Evolutionary conservation across 208 protist species (phyloP), one percentile per base, ranked within the genome.

Genomic region (Trypanosomatidae sp.): DNA sequence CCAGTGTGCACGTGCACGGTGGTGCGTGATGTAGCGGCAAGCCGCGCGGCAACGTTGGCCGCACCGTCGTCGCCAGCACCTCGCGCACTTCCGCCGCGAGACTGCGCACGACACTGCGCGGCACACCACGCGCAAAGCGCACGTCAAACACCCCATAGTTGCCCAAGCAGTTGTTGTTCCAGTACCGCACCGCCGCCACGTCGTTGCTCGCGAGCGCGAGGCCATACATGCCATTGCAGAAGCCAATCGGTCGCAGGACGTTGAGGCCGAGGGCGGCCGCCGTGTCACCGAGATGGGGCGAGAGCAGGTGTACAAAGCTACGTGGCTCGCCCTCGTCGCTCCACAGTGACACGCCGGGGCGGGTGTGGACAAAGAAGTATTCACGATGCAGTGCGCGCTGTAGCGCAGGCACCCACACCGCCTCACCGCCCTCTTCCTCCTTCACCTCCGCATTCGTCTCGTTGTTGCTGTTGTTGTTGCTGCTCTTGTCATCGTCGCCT

Each of bases 151-250:
- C 67, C 24, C 83, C 83, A 52, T 71, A 87, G 62, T 92, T 92
- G 27, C 83, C 83, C 7, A 92, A 48, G 20, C 57, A 79, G 33
- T 92, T 75, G 48, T 92, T 92, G 62, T 92, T 92, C 79, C 83
- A 92, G 61, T 88, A 85, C 10, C 76, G 71, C 16, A 92, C 55
- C 53, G 84, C 82, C 13, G 79, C 69, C 1, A 92, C 83, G 39
- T 92, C 83, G 54, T 88, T 88, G 24, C 64, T 73, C n/a, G 66
- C 66, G 13, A 92, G 53, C 1, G 61, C 83, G 16, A 92, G 46
- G 5, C 79, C 83, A 19, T 63, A 62, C 70, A 92, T 87, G 22
- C 75, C 59, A 39, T 85, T 65, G 53, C 85, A 63, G 41, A 87
- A 84, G 1, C 83, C 83, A 18, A 80, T 80, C 0, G 79, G 79